Base-by-base conservation (phyloP, 1,284 basidiomycete species). In the Trametes sp. region DNA sequence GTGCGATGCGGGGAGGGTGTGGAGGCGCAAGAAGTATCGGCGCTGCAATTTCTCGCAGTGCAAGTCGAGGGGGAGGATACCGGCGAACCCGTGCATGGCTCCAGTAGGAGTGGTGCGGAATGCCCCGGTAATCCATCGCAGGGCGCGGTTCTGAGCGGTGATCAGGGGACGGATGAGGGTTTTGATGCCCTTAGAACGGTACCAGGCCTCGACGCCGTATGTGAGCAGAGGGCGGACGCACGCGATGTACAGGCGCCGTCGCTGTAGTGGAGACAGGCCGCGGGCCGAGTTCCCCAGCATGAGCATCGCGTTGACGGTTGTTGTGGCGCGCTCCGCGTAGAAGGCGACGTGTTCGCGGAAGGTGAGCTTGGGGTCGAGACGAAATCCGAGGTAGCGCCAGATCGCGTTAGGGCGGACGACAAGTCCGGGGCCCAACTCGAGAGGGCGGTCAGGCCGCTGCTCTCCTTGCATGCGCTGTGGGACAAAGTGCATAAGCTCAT, bases 281-380 rank as follows among this genome's bases (percentile, higher is more conserved):
- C 71, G 65, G 0, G 74, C 61, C 0, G 77, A 78, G 69, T 80
- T 80, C 4, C 76, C 74, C 0, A 80, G 74, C 71, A 78, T 75
- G 0, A 65, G 64, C 0, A 79, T 54, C 0, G 70, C 70, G 10
- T 48, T 57, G 2, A 76, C 67, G 0, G 74, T 71, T 35, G 57
- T 68, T 10, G 50, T 29, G 0, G 70, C 75, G 23, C 70, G 65
- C 3, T 57, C 65, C 0, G 69, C 64, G 29, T 74, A 66, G 14
- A 57, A 57, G 44, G 68, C 52, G 19, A 75, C 62, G 44, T 77
- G 77, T 10, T 65, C 55, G 23, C 64, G 60, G 60, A 77, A 78
- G 0, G 58, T 49, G 10, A 78, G 74, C 19, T 67, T 57, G 0
- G 60, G 57, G 50, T 76, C 73, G 2, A 77, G 65, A 36, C 61